Evolutionary conservation across 169 alveolate genomes (phyloP).

Genomic region (Plasmodium falciparum): DNA sequence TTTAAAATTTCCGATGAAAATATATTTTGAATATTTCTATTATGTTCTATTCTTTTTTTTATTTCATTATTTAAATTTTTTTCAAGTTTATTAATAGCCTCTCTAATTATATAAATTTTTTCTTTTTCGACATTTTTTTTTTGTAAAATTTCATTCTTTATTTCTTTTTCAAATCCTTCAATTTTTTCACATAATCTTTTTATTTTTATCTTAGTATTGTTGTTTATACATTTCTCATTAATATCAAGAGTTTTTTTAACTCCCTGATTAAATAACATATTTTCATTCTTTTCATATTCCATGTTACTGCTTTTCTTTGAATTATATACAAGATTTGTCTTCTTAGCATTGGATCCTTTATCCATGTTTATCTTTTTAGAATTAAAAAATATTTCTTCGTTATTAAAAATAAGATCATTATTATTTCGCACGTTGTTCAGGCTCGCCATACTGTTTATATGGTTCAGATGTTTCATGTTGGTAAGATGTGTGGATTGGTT

Average conservation of each 20-base stretch:
- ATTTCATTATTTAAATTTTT: slow-evolving; percentile 57
- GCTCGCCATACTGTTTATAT: no score
- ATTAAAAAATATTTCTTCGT: slow-evolving; percentile 30
- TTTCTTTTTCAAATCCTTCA: slow-evolving; percentile 76
- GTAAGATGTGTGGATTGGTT: neutral
- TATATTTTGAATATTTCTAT: slow-evolving; percentile 44
- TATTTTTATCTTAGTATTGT: slow-evolving; percentile 58
- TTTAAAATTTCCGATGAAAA: slow-evolving; percentile 56
- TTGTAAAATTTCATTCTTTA: slow-evolving; percentile 59
- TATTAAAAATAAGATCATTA: neutral
- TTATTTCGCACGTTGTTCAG: neutral
- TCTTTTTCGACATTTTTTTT: slow-evolving; percentile 70
- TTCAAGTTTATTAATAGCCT: slow-evolving; percentile 61
- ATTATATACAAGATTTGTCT: slow-evolving; percentile 16
- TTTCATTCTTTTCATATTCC: slow-evolving; percentile 2
- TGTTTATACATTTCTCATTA: slow-evolving; percentile 55
- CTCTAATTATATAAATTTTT: slow-evolving; percentile 68
- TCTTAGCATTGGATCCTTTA: slow-evolving; percentile 5
- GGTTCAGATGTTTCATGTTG: no score
- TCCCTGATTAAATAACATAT: slow-evolving; percentile 11
- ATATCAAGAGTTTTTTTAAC: slow-evolving; percentile 17
- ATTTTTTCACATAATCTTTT: slow-evolving; percentile 68
- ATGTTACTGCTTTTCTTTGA: slow-evolving; percentile 19
- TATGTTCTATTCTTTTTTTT: slow-evolving; percentile 67
- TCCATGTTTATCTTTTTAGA: slow-evolving; percentile 15